Evolutionary conservation across 352 stramenopile genomes (phyloP).

Genomic region (Phytophthora chlamydospora): DNA sequence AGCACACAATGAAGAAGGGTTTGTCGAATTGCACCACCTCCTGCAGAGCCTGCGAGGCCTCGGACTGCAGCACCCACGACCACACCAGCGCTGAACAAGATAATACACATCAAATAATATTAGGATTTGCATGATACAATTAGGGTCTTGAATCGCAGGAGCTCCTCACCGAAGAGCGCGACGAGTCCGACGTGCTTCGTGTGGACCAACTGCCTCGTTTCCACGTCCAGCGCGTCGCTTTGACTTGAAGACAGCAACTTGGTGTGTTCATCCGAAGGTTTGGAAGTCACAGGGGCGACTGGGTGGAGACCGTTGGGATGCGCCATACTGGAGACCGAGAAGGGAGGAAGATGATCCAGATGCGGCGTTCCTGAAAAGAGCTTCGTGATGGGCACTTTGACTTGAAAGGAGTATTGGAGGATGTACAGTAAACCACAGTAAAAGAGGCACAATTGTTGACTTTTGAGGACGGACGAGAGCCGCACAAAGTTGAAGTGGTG

Average conservation of each 20-base stretch:
- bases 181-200: conserved; percentile 21
- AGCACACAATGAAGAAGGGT: conserved; percentile 67
- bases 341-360: neutral
- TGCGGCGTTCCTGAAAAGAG: no score
- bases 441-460: no score
- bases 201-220: conserved; percentile 4
- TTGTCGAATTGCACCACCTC: conserved; percentile 48
- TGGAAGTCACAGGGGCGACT: neutral
- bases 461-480: no score
- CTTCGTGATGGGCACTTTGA: no score
- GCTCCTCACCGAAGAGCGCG: conserved; percentile 20
- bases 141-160: no score
- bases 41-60: conserved; percentile 33
- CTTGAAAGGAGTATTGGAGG: no score
- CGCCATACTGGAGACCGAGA: neutral
- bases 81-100: conserved; percentile 23
- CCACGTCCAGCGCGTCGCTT: neutral
- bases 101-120: neutral
- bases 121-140: no score
- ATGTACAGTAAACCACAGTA: no score
- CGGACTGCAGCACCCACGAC: conserved; percentile 39
- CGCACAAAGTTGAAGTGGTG: no score
- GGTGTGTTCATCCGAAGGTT: conserved; percentile 5
- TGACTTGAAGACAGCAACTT: conserved; percentile 11
- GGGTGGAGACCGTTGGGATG: neutral